Evolutionary conservation across 805 yeast genomes (phyloP), one percentile per base, ranked within the genome.

Genomic region (Metschnikowia bowlesiae): DNA sequence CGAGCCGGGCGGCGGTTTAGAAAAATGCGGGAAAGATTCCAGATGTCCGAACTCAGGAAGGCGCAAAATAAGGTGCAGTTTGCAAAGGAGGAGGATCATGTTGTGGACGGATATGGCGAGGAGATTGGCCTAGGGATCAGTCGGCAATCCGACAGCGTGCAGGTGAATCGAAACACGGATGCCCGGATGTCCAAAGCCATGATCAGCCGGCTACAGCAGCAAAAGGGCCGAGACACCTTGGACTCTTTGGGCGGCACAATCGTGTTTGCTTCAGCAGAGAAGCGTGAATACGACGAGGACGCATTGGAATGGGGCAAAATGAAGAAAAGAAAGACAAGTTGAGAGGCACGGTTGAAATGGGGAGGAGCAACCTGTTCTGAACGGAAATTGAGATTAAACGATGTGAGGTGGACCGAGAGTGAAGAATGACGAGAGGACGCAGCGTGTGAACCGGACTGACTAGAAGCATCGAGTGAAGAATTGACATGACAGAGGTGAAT

Each of bases 11-110:
- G 83, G 55, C 71, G 92, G 49, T 77, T 86, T 57, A 75, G 96
- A 46, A 90, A 89, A 66, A 78, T 82, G 71, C 89, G 88, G 65
- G 87, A 89, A 62, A 83, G 87, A 61, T 84, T 85, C 67, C 84
- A 84, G 60, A 78, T 87, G 76, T 85, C 96, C 0, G 96, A 90
- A 48, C 64, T 87, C 40, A 83, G 90, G 34, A 85, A 82, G 56
- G 86, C 96, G 2, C 96, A 89, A 60, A 90, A 92, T 63, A 80
- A 87, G 61, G 78, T 91, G 81, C 85, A 77, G 39, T 91, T 92
- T 69, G 97, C 96, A 6, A 78, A 83, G 58, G 74, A 76, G 54
- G 96, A 89, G 62, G 81, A 76, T 18, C 76, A 84, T 1, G 70
- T 75, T 2, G 70, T 72, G 53, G 90, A 86, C 53, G 74, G 82